A percentile compares a stretch with the other conserved stretches of the same genome.
Conservation (phyloP, 2,329 filamentous ascomycete species). For the Arachnomyces sp. region DNA sequence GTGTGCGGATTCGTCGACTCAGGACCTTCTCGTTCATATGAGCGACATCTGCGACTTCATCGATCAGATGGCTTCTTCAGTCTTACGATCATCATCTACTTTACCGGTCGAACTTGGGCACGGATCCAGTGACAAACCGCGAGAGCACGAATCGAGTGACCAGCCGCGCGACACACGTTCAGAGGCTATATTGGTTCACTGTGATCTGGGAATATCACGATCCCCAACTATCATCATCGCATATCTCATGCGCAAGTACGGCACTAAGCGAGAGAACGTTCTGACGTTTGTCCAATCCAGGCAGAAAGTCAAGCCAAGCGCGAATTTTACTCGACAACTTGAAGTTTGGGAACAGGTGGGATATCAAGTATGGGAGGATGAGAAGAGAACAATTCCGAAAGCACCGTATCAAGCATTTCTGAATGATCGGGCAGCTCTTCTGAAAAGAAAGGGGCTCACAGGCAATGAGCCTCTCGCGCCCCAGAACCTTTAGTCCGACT, state of each 20-base stretch:
- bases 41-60: slow-evolving; percentile 20
- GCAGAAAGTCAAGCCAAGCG: slow-evolving; percentile 19
- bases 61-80: slow-evolving; percentile 16
- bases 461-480: slow-evolving; percentile 15
- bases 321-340: slow-evolving; percentile 21
- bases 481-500: too few relatives aligned
- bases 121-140: too few relatives aligned
- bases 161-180: slow-evolving; percentile 4
- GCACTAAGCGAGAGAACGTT: slow-evolving; percentile 13
- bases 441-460: slow-evolving; percentile 14
- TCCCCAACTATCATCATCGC: slow-evolving; percentile 21
- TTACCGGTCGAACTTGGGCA: slow-evolving; percentile 6
- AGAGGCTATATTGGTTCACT: slow-evolving; percentile 19
- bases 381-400: slow-evolving; percentile 19
- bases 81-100: slow-evolving; percentile 6
- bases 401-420: slow-evolving; percentile 18
- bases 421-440: slow-evolving; percentile 13
- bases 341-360: slow-evolving; percentile 19
- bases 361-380: slow-evolving; percentile 21
- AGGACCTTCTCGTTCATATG: slow-evolving; percentile 21
- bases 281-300: slow-evolving; percentile 18
- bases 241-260: slow-evolving; percentile 21
- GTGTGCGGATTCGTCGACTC: slow-evolving; percentile 21
- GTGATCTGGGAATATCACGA: slow-evolving; percentile 22
- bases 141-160: slow-evolving; percentile 4